These are phyloP conservation scores for Colletotrichum chrysophilum DNA, from an alignment of 2,329 filamentous ascomycete species.

Conservation along the genomic window DNA sequence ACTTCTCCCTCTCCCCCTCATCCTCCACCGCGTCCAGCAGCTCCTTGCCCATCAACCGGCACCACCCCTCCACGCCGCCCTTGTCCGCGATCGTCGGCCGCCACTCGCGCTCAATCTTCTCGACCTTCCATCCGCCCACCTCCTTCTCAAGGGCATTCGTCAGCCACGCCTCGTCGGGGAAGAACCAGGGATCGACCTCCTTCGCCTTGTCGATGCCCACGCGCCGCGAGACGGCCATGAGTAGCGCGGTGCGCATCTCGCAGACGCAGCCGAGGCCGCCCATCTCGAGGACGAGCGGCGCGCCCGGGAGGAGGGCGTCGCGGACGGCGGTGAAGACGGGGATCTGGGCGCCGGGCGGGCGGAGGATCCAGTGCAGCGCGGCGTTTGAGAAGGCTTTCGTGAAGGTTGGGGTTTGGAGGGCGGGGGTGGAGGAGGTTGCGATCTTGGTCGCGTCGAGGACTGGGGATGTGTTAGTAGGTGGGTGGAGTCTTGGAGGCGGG, in stretches of 20 bases:
- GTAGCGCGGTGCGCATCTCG: slow-evolving; percentile 65
- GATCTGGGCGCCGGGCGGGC: slow-evolving; percentile 43
- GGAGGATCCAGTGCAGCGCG: slow-evolving; percentile 71
- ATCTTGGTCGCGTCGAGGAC: slow-evolving; percentile 53
- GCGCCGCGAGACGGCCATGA: slow-evolving; percentile 57
- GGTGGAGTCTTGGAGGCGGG: background rate
- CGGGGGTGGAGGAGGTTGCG: slow-evolving; percentile 14
- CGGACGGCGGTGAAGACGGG: slow-evolving; percentile 60
- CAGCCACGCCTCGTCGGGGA: slow-evolving; percentile 69
- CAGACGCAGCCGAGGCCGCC: slow-evolving; percentile 72
- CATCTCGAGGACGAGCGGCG: slow-evolving; percentile 72
- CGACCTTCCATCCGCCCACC: slow-evolving; percentile 53
- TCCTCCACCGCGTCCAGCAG: slow-evolving; percentile 59
- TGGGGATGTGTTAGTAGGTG: slow-evolving; percentile 23
- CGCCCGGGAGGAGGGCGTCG: slow-evolving; percentile 57
- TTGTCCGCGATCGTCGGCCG: slow-evolving; percentile 64
- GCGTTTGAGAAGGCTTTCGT: slow-evolving; percentile 71
- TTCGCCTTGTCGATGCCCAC: slow-evolving; percentile 53
- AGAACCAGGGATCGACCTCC: slow-evolving; percentile 71
- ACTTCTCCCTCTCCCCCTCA: slow-evolving; percentile 51
- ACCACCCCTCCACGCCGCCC: slow-evolving; percentile 70
- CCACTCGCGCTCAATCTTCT: slow-evolving; percentile 66
- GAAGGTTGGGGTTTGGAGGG: slow-evolving; percentile 31
- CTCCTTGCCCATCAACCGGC: slow-evolving; percentile 65
- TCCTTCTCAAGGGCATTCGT: slow-evolving; percentile 42